Percentiles rank a stretch among this genome's conserved stretches.
These are phyloP conservation scores for Rhodotorula sp. DNA, from an alignment of 1,284 basidiomycete genomes.

Conservation along the genomic window DNA sequence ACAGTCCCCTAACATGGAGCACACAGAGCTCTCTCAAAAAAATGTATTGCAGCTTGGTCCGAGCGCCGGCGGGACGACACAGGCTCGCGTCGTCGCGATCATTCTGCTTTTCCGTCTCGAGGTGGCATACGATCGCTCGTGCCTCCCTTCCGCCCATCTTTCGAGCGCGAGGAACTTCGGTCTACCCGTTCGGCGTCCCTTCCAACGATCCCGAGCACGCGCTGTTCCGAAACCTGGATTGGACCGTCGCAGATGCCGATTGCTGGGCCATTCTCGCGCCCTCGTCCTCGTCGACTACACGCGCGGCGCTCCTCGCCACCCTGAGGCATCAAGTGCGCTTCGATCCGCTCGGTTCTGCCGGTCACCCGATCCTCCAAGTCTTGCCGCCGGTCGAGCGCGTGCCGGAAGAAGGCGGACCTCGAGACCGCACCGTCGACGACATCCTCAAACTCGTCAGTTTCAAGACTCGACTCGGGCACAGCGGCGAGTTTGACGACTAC, in stretches of 20 bases:
- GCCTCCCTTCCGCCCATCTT: conserved; percentile 18
- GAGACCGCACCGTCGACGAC: conserved; percentile 33
- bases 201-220: conserved; percentile 24
- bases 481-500: conserved; percentile 83
- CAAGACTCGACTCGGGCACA: conserved; percentile 50
- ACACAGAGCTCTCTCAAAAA: neutral
- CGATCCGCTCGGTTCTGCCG: conserved; percentile 18
- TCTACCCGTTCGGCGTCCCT: conserved; percentile 36
- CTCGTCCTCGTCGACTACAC: conserved; percentile 11
- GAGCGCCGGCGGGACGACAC: no score
- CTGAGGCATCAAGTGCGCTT: conserved; percentile 31
- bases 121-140: neutral
- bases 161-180: conserved; percentile 5
- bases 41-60: neutral
- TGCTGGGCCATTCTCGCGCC: conserved; percentile 36
- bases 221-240: conserved; percentile 14
- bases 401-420: conserved; percentile 23
- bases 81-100: no score
- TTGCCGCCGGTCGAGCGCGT: conserved; percentile 18
- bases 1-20: no score
- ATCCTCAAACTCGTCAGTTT: conserved; percentile 41
- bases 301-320: conserved; percentile 16
- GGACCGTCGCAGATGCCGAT: conserved; percentile 22
- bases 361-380: conserved; percentile 27
- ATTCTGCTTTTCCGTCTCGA: neutral